Percentiles rank a stretch among this genome's conserved stretches.
These are phyloP conservation scores for Amylocystis lapponica DNA, from an alignment of 768 basidiomycete species.

Conservation along the genomic window DNA sequence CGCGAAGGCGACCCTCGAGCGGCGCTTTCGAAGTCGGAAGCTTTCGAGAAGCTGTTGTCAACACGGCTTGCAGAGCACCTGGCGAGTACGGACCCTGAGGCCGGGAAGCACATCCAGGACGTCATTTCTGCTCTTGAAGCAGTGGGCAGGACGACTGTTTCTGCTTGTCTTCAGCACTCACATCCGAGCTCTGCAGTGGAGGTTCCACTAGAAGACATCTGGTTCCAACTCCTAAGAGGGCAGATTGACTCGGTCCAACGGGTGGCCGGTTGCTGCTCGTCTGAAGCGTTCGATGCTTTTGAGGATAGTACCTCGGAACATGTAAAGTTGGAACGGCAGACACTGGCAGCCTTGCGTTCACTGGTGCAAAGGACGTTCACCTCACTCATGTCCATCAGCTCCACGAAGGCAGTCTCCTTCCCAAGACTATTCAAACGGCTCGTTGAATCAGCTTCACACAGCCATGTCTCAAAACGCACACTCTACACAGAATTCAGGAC, in stretches of 20 bases:
- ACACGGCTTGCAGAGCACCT: conserved; percentile 38
- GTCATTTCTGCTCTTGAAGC: conserved; percentile 44
- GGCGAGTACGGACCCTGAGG: conserved; percentile 6
- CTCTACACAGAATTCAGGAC: conserved; percentile 88
- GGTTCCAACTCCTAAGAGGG: conserved; percentile 80
- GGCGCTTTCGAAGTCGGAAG: conserved; percentile 64
- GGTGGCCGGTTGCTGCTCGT: conserved; percentile 41
- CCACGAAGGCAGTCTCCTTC: conserved; percentile 78
- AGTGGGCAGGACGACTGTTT: conserved; percentile 55
- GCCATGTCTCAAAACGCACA: conserved; percentile 46
- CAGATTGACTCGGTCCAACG: conserved; percentile 78
- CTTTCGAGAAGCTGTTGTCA: conserved; percentile 48
- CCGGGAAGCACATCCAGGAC: conserved; percentile 5
- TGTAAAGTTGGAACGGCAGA: conserved; percentile 11
- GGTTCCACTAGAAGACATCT: conserved; percentile 71
- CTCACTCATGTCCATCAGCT: conserved; percentile 77
- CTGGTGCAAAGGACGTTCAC: conserved; percentile 83
- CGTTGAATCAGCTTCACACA: conserved; percentile 61
- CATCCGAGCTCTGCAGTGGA: conserved; percentile 32
- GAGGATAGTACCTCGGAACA: neutral
- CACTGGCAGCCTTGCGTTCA: conserved; percentile 53
- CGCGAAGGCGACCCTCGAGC: conserved; percentile 53
- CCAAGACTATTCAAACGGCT: conserved; percentile 90
- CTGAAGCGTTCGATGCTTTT: conserved; percentile 8
- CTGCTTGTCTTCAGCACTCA: conserved; percentile 69